These are phyloP conservation scores for Erucastrum elatum DNA, from an alignment of 345 rosid species.

Conservation along the genomic window DNA sequence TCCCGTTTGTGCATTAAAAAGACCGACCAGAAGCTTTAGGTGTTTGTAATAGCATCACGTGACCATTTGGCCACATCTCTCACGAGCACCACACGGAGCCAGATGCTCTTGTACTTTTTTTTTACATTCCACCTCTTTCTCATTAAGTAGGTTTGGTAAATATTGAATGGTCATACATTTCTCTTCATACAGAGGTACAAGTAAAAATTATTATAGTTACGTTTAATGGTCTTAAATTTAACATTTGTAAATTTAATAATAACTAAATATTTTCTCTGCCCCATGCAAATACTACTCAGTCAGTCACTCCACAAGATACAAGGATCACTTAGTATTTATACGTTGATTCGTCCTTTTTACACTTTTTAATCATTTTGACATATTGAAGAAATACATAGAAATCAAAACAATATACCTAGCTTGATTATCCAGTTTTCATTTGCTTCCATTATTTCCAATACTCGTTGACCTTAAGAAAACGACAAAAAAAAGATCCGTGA, in stretches of 20 bases:
- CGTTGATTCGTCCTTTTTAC: neutral
- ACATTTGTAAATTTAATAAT: neutral
- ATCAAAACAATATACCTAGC: neutral
- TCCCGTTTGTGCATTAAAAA: constrained; percentile 67
- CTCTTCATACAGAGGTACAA: neutral
- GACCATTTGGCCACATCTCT: constrained; percentile 59
- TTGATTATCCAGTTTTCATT: neutral
- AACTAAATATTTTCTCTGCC: neutral
- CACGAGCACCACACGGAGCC: constrained; percentile 84
- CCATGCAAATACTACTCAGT: neutral
- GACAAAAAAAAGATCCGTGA: constrained; percentile 23
- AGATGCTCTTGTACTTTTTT: constrained; percentile 57
- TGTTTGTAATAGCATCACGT: constrained; percentile 57
- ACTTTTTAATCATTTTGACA: neutral
- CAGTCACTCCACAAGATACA: neutral
- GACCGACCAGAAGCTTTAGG: constrained; percentile 70
- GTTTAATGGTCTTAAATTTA: neutral
- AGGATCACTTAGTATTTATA: neutral
- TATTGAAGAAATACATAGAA: neutral
- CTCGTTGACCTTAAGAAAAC: constrained; percentile 28
- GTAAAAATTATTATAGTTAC: neutral
- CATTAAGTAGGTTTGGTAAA: neutral
- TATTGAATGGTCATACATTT: neutral
- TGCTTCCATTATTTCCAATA: constrained; percentile 11
- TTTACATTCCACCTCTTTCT: neutral